Evolutionary conservation across 805 yeast genomes (phyloP).

Genomic region (Yueomyces sinensis): DNA sequence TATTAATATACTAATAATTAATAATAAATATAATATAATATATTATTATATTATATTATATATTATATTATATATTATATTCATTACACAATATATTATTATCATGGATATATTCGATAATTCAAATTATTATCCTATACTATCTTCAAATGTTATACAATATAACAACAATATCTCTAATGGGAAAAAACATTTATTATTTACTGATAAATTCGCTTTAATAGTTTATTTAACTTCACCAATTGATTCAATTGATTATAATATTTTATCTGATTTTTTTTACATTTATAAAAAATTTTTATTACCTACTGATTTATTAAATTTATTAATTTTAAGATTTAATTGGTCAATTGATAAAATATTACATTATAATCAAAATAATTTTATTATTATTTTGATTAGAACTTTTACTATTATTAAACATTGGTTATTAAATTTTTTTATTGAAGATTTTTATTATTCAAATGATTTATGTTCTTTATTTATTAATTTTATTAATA

Average conservation of each 20-base stretch:
- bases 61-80: too few relatives aligned
- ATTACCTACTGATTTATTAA: constrained; percentile 42
- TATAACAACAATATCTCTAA: too few relatives aligned
- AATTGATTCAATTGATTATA: constrained; percentile 54
- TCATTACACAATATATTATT: too few relatives aligned
- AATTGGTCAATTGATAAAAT: constrained; percentile 51
- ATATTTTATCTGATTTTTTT: constrained; percentile 72
- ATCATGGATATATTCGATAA: constrained; percentile 15
- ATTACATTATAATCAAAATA: neutral
- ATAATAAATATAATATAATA: too few relatives aligned
- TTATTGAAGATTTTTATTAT: constrained; percentile 66
- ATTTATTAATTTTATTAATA: constrained; percentile 31
- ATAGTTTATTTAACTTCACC: constrained; percentile 60
- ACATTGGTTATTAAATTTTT: constrained; percentile 84
- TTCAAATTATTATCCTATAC: constrained; percentile 20
- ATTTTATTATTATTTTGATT: constrained; percentile 25
- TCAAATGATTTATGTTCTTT: constrained; percentile 33
- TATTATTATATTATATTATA: too few relatives aligned
- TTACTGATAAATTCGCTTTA: constrained; percentile 24
- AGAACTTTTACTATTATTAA: constrained; percentile 79
- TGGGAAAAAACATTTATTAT: neutral
- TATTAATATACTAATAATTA: too few relatives aligned
- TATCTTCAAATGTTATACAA: constrained; percentile 16
- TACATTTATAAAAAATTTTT: constrained; percentile 67
- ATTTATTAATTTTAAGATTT: constrained; percentile 48